Base-by-base conservation (phyloP, 1,284 basidiomycete genomes). In the Trichosporon coremiiforme region DNA sequence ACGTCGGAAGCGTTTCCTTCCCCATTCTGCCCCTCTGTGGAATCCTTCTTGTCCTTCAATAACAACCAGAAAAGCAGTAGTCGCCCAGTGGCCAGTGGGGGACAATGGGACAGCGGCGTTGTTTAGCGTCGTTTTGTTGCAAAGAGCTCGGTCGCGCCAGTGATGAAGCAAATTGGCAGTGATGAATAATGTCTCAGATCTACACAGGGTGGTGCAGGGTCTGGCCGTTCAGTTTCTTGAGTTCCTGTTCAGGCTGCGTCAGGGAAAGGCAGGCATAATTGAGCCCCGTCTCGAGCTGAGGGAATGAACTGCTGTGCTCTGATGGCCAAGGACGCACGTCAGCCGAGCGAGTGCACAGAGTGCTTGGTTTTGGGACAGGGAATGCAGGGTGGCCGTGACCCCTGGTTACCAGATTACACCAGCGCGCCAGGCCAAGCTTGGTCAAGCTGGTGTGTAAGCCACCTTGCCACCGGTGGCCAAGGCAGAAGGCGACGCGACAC, bases 101-200 rank as follows among this genome's bases (percentile, higher is more conserved):
- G n/a, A n/a, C n/a, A 22, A 9, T 53, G 47, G 20, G 47, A 53
- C 20, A 22, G n/a, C 36, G 47, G 47, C 47, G 47, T 22, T 22
- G 47, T 53, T 53, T 53, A 53, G 47, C 47, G 47, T 22, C 47
- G n/a, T 7, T 53, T 53, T 12, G 41, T 17, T n/a, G n/a, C n/a
- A n/a, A n/a, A n/a, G 13, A n/a, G 47, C 47, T 53, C 47, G 47
- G 20, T 20, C 47, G 47, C 47, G 47, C 47, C 3, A n/a, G 47
- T 22, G 47, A 45, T 45, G 4, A n/a, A 33, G n/a, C 41, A 45
- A 53, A 53, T 60, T 31, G 31, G 2, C n/a, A 31, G 17, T 60
- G 57, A 60, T 60, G 57, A 33, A 31, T 33, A 31, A 60, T 60
- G 57, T 60, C 57, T 60, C 57, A 60, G 57, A 60, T 60, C 57